Conservation (phyloP, 2,329 filamentous ascomycete genomes). For the Trichoderma citrinoviride region DNA sequence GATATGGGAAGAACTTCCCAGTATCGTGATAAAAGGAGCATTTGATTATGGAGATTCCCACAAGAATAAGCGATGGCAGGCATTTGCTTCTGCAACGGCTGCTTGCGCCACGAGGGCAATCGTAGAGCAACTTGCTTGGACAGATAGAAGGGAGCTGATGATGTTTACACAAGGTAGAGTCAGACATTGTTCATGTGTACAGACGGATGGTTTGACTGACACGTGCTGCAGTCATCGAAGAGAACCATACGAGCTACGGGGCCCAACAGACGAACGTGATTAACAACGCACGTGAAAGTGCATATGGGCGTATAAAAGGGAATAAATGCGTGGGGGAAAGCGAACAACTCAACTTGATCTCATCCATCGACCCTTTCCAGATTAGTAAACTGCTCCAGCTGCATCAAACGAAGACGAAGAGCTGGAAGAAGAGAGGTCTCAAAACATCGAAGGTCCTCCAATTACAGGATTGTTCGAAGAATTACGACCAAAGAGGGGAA, state of each 20-base stretch:
- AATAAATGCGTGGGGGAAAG: background rate
- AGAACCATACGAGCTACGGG: background rate
- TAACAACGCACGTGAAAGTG: background rate
- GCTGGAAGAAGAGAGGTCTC: no score
- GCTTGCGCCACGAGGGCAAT: constrained; percentile 26
- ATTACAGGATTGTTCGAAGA: no score
- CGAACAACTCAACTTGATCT: background rate
- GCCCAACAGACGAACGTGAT: background rate
- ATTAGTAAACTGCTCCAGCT: no score
- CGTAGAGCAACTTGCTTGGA: background rate
- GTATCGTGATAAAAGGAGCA: constrained; percentile 38
- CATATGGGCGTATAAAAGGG: background rate
- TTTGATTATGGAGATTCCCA: constrained; percentile 43
- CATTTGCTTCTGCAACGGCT: constrained; percentile 37
- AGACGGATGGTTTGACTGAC: background rate
- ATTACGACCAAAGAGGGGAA: no score
- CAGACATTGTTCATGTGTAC: no score
- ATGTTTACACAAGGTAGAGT: background rate
- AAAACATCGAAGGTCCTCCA: no score
- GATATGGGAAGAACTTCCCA: constrained; percentile 33
- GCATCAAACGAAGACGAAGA: no score
- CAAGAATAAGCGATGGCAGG: constrained; percentile 39
- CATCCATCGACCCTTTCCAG: no score
- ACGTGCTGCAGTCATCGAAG: background rate
- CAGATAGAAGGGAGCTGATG: background rate